Percentiles rank a stretch among this genome's conserved stretches.
Conservation (phyloP, 208 protist species). For the Entamoeba nuttalli region DNA sequence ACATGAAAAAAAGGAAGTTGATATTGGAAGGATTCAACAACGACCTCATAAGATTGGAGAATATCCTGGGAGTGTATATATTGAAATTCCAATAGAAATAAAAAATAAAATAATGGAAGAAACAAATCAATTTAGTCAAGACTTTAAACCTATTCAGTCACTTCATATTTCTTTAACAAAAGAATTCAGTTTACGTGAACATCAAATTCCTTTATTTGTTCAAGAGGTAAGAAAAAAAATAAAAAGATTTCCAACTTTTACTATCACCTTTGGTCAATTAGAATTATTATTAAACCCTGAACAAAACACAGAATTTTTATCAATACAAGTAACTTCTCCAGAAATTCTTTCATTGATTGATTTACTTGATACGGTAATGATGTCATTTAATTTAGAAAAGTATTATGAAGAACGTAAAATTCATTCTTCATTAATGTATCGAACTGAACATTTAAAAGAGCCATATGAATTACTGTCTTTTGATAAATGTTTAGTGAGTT, state of each 20-base stretch:
- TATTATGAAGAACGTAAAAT: background rate
- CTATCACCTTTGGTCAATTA: background rate
- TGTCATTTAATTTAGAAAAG: background rate
- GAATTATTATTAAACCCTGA: background rate
- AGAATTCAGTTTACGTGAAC: background rate
- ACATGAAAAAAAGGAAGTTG: background rate
- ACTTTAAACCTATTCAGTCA: background rate
- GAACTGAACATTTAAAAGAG: background rate
- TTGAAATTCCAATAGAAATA: background rate
- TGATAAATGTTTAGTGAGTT: no score
- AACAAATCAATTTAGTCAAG: background rate
- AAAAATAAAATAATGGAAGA: background rate
- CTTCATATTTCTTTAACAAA: background rate
- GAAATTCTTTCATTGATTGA: background rate
- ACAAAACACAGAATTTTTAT: background rate
- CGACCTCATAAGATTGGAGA: background rate
- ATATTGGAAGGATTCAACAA: background rate
- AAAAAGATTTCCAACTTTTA: background rate
- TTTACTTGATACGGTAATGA: background rate
- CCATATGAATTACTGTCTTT: no score
- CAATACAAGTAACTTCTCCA: background rate
- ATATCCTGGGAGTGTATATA: background rate
- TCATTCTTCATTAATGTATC: background rate
- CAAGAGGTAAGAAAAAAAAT: background rate
- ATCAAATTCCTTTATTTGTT: background rate